Conservation (phyloP, 202 grass and related monocot species). For the Hordeum pubiflorum region DNA sequence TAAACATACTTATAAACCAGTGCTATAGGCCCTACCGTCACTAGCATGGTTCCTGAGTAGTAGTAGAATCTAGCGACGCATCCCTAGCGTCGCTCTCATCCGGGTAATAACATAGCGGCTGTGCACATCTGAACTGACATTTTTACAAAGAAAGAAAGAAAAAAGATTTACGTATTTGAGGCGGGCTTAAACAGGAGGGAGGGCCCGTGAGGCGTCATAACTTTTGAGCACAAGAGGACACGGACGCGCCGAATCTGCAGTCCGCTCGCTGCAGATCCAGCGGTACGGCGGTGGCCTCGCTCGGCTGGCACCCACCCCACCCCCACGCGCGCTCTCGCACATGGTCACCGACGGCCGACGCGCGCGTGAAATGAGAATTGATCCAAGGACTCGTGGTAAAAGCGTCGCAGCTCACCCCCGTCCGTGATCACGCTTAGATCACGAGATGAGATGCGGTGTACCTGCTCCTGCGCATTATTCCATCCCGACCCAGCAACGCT, state of each 20-base stretch:
- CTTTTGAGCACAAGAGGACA: not conserved
- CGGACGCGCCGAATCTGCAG: not conserved
- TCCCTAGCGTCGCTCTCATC: not conserved
- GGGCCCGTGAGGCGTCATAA: slow-evolving; percentile 27
- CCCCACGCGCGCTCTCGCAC: not conserved
- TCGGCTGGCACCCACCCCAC: not conserved
- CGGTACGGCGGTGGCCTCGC: not conserved
- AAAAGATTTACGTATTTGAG: not conserved
- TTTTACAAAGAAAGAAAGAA: not conserved
- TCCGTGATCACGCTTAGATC: not conserved
- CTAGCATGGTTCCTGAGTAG: too few species aligned
- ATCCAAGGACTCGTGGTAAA: too few species aligned
- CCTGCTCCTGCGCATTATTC: not conserved
- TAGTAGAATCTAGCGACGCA: too few species aligned
- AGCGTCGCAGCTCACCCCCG: not conserved
- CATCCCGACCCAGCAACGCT: not conserved
- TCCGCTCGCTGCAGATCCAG: not conserved
- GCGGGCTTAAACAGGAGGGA: not conserved
- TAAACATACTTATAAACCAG: too few species aligned
- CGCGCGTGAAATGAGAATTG: not conserved
- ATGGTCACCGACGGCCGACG: slow-evolving; percentile 10
- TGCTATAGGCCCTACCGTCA: too few species aligned
- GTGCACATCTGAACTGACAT: not conserved
- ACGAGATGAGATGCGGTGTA: not conserved
- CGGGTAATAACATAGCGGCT: not conserved